These are phyloP conservation scores for Thinopyrum elongatum DNA, from an alignment of 176 grass and related monocot genomes.

Conservation along the genomic window DNA sequence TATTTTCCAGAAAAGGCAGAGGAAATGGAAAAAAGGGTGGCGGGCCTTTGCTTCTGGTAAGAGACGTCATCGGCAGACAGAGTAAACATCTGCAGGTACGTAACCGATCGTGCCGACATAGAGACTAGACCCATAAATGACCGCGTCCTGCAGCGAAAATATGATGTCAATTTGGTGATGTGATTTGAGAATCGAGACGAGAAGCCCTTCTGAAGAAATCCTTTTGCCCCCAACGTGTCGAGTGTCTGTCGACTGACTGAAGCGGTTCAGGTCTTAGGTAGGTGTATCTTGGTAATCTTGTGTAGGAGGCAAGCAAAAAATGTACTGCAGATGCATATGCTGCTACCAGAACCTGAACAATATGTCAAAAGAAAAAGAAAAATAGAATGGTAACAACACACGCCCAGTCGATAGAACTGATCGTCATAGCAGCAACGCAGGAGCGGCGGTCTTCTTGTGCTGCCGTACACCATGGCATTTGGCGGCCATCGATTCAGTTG, in stretches of 20 bases:
- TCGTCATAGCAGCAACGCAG: too few species aligned
- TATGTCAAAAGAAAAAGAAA: too few species aligned
- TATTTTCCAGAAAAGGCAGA: not conserved
- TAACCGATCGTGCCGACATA: conserved; percentile 19
- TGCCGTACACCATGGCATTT: too few species aligned
- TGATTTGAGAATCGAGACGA: conserved; percentile 19
- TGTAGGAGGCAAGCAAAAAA: too few species aligned
- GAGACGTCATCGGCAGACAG: not conserved
- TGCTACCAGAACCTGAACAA: not conserved
- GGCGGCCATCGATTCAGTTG: not conserved
- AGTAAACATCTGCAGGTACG: conserved; percentile 11
- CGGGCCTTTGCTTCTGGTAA: not conserved
- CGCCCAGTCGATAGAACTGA: too few species aligned
- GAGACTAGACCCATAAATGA: conserved; percentile 11
- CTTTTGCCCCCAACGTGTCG: not conserved
- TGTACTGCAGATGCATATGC: not conserved
- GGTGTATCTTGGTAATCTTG: not conserved
- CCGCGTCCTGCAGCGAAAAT: not conserved
- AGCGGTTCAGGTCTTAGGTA: conserved; percentile 18
- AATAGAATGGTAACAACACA: not conserved
- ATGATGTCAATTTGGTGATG: conserved; percentile 1
- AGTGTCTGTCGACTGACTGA: not conserved
- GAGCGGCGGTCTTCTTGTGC: too few species aligned
- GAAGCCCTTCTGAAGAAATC: conserved; percentile 21
- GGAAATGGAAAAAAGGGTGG: not conserved